Conservation (phyloP, 2,329 filamentous ascomycete genomes). For the Beauveria caledonica region DNA sequence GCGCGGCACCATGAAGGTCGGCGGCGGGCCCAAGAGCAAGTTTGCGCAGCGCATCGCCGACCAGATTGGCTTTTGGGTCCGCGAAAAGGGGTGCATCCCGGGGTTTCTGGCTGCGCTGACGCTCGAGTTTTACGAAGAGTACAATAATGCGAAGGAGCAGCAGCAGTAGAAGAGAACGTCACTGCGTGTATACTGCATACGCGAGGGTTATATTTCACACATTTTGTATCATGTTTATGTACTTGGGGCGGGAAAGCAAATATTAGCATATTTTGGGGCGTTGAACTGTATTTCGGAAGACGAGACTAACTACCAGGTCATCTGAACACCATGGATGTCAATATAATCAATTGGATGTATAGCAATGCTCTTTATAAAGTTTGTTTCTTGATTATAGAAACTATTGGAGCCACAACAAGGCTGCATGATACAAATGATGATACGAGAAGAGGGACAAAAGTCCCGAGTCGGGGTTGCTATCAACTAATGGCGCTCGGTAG, state of each 20-base stretch:
- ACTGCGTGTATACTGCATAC: background rate
- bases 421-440: conserved; percentile 6
- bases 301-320: too few species aligned
- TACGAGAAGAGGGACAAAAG: background rate
- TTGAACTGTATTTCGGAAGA: background rate
- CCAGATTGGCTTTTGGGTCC: conserved; percentile 91
- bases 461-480: background rate
- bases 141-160: conserved; percentile 19
- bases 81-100: conserved; percentile 86
- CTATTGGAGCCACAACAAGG: background rate
- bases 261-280: background rate
- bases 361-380: background rate
- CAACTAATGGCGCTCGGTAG: too few species aligned
- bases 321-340: too few species aligned
- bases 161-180: background rate
- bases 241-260: background rate
- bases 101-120: conserved; percentile 88
- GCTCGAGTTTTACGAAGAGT: conserved; percentile 82
- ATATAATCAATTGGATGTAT: too few species aligned
- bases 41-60: conserved; percentile 82
- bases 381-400: background rate
- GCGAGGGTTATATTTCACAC: background rate
- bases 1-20: conserved; percentile 95
- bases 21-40: conserved; percentile 74
- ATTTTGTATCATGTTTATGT: background rate